Evolutionary conservation across 805 yeast species (phyloP).

Genomic region (Candida boleticola): DNA sequence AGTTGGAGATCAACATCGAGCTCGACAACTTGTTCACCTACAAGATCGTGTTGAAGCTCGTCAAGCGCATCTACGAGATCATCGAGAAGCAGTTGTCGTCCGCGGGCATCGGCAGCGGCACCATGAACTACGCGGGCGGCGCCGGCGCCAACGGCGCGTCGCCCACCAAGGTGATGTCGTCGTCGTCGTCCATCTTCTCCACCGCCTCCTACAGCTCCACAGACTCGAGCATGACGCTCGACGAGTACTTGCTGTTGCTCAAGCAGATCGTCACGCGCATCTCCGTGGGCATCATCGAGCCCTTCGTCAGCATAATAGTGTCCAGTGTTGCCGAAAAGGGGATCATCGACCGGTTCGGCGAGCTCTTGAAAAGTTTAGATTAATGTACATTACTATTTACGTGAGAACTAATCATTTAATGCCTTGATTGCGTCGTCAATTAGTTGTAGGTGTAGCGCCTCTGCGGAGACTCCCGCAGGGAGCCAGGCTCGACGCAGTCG

Average conservation of each 20-base stretch:
- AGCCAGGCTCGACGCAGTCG: not conserved
- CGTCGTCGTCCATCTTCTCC: constrained; percentile 33
- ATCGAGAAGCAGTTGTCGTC: constrained; percentile 22
- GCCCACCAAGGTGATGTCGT: not conserved
- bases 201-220: constrained; percentile 22
- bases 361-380: constrained; percentile 21
- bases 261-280: constrained; percentile 27
- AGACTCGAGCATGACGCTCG: constrained; percentile 21
- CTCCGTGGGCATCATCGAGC: constrained; percentile 37
- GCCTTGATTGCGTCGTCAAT: not conserved
- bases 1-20: constrained; percentile 41
- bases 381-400: not conserved
- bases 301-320: constrained; percentile 29
- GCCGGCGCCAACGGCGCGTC: constrained; percentile 1
- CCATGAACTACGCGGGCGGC: not conserved
- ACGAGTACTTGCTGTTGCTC: constrained; percentile 30
- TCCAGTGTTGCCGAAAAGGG: constrained; percentile 30
- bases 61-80: constrained; percentile 24
- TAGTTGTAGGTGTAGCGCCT: not conserved
- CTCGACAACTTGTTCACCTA: constrained; percentile 39
- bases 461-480: not conserved
- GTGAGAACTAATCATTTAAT: too few species aligned
- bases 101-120: not conserved
- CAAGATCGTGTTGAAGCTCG: constrained; percentile 31
- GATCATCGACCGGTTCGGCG: constrained; percentile 27